These are phyloP conservation scores for Musa beccarii DNA, from an alignment of 176 grass and related monocot species.

Conservation along the genomic window DNA sequence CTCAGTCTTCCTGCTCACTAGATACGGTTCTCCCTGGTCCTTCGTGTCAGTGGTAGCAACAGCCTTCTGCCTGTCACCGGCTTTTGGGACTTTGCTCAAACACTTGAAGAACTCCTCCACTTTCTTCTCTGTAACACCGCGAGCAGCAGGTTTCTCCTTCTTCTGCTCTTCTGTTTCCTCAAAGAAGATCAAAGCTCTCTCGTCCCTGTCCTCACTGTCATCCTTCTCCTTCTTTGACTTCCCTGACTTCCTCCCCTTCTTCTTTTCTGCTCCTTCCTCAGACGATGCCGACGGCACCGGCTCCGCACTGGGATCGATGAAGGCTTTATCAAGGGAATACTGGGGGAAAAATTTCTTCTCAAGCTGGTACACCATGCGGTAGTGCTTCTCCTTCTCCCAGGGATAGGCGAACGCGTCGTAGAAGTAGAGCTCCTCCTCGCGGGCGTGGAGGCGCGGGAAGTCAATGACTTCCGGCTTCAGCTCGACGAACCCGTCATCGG, in stretches of 20 bases:
- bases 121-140: slow-evolving; percentile 67
- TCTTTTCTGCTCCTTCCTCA: slow-evolving; percentile 12
- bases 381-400: slow-evolving; percentile 99
- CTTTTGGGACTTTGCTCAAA: slow-evolving; percentile 48
- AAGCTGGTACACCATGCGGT: slow-evolving; percentile 86
- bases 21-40: slow-evolving; percentile 29
- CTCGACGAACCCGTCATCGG: slow-evolving; percentile 46
- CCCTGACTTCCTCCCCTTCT: slow-evolving; percentile 1
- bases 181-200: slow-evolving; percentile 72
- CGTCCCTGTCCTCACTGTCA: slow-evolving; percentile 16
- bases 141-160: slow-evolving; percentile 15
- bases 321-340: slow-evolving; percentile 88
- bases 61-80: background rate
- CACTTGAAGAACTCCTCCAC: slow-evolving; percentile 91
- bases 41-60: slow-evolving; percentile 5
- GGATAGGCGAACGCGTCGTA: slow-evolving; percentile 85
- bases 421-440: slow-evolving; percentile 93
- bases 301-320: slow-evolving; percentile 36
- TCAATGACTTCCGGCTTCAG: slow-evolving; percentile 77
- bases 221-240: slow-evolving; percentile 4
- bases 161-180: slow-evolving; percentile 34
- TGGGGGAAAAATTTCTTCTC: slow-evolving; percentile 98
- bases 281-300: background rate
- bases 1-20: slow-evolving; percentile 56
- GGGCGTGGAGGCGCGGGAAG: slow-evolving; percentile 81